Evolutionary conservation across 1,284 basidiomycete species (phyloP), one percentile per base, ranked within the genome.

Genomic region (Malassezia slooffiae): DNA sequence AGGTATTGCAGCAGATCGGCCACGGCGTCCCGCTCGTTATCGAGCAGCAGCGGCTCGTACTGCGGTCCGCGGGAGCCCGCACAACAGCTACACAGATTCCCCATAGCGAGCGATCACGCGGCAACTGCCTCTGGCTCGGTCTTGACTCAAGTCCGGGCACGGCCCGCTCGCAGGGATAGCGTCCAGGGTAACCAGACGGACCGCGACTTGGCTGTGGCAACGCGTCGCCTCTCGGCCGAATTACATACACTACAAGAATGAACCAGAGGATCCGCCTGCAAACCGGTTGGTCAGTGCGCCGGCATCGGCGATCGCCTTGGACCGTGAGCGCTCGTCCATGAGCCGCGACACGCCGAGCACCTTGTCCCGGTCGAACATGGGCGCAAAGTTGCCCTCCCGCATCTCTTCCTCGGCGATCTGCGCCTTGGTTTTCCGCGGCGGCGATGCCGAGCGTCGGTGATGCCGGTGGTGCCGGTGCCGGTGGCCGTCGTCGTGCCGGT

Each of bases 1-100:
- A 97, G 81, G 70, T 88, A 96, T 71, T 96, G 91, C 6, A 97
- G 77, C 43, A 97, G 75, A 72, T 97, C 93, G 26, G 93, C 93
- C 20, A 97, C 91, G 5, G 91, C 93, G 74, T 97, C 91, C 58
- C 93, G 80, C 75, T 97, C 91, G 68, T 91, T 96, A 76, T 97
- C 93, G 43, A 96, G 76, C 43, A 97, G 75, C 44, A 97, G 74
- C 28, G 93, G 91, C 72, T 97, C 91, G 50, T 70, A 67, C 50
- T 61, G 53, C 13, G 60, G 47, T 11, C 44, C 50, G n/a, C 56
- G 50, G 20, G 52, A 44, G 16, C 46, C 41, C 19, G 50, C 57
- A 52, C 62, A 66, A 34, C 51, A 49, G 46, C 62, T 67, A 47
- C 58, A 67, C 38, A 60, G 38, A 50, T 62, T 62, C 52, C 62